phyloP scores from a whole-genome alignment of 805 yeast genomes.

The Torulaspora microellipsoides region DNA sequence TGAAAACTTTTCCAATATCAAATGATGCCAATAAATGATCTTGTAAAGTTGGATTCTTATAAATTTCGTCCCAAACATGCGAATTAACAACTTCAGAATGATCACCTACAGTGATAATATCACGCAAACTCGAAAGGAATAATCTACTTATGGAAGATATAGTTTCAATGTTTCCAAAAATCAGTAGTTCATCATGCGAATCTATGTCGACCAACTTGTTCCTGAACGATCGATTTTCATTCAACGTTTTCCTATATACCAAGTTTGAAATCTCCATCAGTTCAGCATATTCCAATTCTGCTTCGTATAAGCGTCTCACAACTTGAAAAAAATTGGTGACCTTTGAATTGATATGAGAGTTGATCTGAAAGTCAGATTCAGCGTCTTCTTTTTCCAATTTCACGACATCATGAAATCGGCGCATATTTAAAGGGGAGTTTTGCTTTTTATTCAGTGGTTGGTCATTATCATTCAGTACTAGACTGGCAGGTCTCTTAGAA shows the following conservation, averaged over 20 bases:
- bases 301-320: slow-evolving; percentile 30
- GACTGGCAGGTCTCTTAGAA: slow-evolving; percentile 24
- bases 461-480: slow-evolving; percentile 18
- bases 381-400: neutral
- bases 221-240: slow-evolving; percentile 28
- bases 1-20: slow-evolving; percentile 31
- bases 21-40: slow-evolving; percentile 9
- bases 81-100: slow-evolving; percentile 5
- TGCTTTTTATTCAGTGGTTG: slow-evolving; percentile 26
- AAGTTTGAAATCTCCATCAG: slow-evolving; percentile 30
- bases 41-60: slow-evolving; percentile 3
- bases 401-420: slow-evolving; percentile 3
- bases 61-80: slow-evolving; percentile 13
- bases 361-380: slow-evolving; percentile 1
- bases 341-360: slow-evolving; percentile 3
- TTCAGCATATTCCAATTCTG: slow-evolving; percentile 35
- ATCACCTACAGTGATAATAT: neutral
- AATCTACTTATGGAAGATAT: slow-evolving; percentile 37
- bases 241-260: slow-evolving; percentile 34
- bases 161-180: slow-evolving; percentile 44
- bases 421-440: slow-evolving; percentile 33
- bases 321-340: slow-evolving; percentile 17
- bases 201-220: slow-evolving; percentile 28
- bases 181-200: slow-evolving; percentile 34
- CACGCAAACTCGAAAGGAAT: slow-evolving; percentile 21